A percentile compares a stretch with the other conserved stretches of the same genome.
Conservation (phyloP, 2,329 filamentous ascomycete genomes). For the Pestalotiopsis sp. region DNA sequence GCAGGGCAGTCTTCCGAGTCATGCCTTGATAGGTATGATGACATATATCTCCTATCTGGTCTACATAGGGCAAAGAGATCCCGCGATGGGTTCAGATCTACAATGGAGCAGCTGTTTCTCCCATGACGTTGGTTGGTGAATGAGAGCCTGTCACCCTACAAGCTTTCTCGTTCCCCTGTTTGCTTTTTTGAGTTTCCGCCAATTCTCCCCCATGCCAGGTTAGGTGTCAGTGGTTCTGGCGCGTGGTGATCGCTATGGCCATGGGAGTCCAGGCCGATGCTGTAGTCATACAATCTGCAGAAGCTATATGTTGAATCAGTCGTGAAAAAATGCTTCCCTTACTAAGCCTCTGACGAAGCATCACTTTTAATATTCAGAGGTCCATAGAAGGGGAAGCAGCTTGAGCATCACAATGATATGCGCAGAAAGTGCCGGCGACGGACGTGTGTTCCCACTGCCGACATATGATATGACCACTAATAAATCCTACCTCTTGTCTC, state of each 20-base stretch:
- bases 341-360: no score
- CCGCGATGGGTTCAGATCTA: background rate
- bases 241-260: background rate
- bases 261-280: background rate
- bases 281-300: no score
- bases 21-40: background rate
- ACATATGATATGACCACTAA: background rate
- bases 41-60: background rate
- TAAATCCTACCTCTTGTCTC: background rate
- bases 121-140: background rate
- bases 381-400: no score
- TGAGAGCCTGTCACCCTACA: background rate
- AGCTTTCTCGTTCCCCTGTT: background rate
- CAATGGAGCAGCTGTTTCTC: background rate
- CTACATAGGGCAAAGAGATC: background rate
- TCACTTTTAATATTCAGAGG: no score
- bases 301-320: no score
- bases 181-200: constrained; percentile 1
- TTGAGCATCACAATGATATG: no score
- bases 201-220: background rate
- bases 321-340: no score
- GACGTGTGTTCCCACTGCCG: background rate
- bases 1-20: background rate
- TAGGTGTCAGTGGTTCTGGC: background rate
- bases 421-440: no score